Evolutionary conservation across 148 eudicot species (phyloP), one percentile per base, ranked within the genome.

Genomic region (Arctostaphylos glauca): DNA sequence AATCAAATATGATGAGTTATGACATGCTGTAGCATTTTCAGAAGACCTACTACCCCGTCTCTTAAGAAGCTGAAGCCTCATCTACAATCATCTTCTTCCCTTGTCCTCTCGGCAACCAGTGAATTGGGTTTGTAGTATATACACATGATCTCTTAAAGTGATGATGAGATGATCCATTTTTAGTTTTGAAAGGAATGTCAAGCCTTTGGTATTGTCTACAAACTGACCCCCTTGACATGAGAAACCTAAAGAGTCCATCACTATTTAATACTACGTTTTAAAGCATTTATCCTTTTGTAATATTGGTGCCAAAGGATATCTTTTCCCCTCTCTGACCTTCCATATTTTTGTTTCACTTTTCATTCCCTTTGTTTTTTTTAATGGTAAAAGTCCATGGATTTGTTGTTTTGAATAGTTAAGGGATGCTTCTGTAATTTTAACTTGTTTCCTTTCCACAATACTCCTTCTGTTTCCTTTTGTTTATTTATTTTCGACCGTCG

Each of bases 91-190:
- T 19, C 76, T 19, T 43, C 12, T 73, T n/a, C 14, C 50, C 3
- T 25, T 19, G 54, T 73, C 44, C 31, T 73, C 21, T 47, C 25
- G 49, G 53, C 76, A 73, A 53, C 21, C 15, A 47, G 52, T 73
- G 52, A 73, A 73, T 2, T 73, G 76, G 76, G 52, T 73, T 73
- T 73, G 21, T 73, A 73, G 49, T 19, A n/a, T 12, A 31, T 25
- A 66, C 38, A 25, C 44, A 31, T 25, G 12, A 66, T 66, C 71
- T 25, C 71, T 66, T 64, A 38, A 64, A 64, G 41, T 64, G 70
- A 43, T 43, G 23, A 44, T 73, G 41, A 23, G 70, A 43, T 43
- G 23, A 44, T 73, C 23, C 13, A 0, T 18, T 12, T 19, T 46
- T 46, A 19, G 52, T 73, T 46, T 73, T 3, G 49, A 73, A 19